phyloP scores from a whole-genome alignment of 176 grass and related monocot species.

The Juncus effusus region DNA sequence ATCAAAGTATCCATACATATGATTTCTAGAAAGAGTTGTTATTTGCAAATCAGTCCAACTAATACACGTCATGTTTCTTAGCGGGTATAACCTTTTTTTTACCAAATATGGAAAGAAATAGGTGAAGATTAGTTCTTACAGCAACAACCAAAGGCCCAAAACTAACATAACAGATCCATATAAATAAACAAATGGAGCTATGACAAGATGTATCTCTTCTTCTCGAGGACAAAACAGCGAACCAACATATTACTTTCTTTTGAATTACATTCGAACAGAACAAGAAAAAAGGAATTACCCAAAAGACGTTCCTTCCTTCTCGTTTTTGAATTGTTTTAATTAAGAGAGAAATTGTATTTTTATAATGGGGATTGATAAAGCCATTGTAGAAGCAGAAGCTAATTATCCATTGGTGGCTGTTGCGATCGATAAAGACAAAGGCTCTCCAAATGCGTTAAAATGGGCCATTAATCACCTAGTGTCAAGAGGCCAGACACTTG shows the following conservation, averaged over 20 bases:
- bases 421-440: constrained; percentile 81
- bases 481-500: constrained; percentile 57
- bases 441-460: constrained; percentile 75
- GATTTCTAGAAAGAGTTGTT: too few relatives aligned
- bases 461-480: constrained; percentile 56
- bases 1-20: too few relatives aligned
- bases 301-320: too few relatives aligned
- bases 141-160: background rate
- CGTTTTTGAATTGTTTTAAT: background rate
- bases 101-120: too few relatives aligned
- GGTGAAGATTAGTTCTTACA: constrained; percentile 2
- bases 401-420: constrained; percentile 61
- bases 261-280: too few relatives aligned
- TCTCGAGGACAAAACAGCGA: too few relatives aligned
- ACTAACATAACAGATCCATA: background rate
- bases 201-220: too few relatives aligned
- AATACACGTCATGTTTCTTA: too few relatives aligned
- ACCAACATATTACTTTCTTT: too few relatives aligned
- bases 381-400: constrained; percentile 22
- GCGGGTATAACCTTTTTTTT: too few relatives aligned
- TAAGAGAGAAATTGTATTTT: background rate
- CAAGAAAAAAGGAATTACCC: background rate
- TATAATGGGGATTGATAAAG: constrained; percentile 33
- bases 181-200: too few relatives aligned
- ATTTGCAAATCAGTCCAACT: too few relatives aligned